Conservation (phyloP, 2,329 filamentous ascomycete species). For the Diatrype stigma region DNA sequence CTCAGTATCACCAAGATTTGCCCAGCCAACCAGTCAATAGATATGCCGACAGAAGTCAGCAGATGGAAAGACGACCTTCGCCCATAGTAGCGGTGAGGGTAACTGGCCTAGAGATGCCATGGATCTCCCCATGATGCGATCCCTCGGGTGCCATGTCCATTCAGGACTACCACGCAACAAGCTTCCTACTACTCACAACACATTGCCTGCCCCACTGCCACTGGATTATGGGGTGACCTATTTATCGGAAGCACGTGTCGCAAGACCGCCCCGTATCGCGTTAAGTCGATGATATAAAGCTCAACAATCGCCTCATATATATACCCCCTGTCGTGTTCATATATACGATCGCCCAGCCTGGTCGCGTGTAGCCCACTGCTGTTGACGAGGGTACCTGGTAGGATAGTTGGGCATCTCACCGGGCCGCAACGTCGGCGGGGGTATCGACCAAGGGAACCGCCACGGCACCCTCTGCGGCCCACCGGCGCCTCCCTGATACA, state of each 20-base stretch:
- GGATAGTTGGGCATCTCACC: constrained; percentile 1
- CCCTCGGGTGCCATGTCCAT: neutral
- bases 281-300: too few species aligned
- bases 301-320: too few species aligned
- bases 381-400: neutral
- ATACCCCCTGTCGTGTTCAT: too few species aligned
- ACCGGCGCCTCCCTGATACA: too few species aligned
- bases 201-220: neutral
- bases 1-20: neutral
- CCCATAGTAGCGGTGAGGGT: neutral
- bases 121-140: neutral
- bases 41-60: neutral
- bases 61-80: neutral
- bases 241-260: too few species aligned
- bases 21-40: too few species aligned
- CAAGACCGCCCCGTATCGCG: too few species aligned
- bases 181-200: too few species aligned
- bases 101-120: neutral
- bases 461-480: neutral
- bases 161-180: neutral
- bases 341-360: too few species aligned
- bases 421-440: constrained; percentile 1
- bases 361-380: neutral
- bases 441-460: constrained; percentile 1
- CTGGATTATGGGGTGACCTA: neutral